phyloP scores from a whole-genome alignment of 805 yeast genomes.

The Yamadazyma phyllophila region DNA sequence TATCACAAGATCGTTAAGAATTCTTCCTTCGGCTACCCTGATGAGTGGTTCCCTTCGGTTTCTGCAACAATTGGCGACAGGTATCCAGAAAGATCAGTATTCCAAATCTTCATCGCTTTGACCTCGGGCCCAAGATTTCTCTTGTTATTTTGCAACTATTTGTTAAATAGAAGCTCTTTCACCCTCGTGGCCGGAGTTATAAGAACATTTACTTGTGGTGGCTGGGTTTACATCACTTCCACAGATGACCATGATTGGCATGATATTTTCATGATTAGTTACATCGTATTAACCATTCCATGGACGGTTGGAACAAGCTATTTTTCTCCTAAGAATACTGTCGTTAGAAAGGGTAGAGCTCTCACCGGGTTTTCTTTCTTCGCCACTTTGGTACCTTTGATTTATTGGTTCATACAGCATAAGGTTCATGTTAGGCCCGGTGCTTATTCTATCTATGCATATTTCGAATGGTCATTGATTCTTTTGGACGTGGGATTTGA shows the following conservation, averaged over 20 bases:
- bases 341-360: conserved; percentile 50
- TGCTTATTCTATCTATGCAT: conserved; percentile 94
- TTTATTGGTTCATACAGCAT: conserved; percentile 89
- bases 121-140: conserved; percentile 92
- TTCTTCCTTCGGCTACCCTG: conserved; percentile 86
- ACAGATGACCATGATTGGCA: conserved; percentile 97
- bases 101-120: conserved; percentile 86
- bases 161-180: conserved; percentile 27
- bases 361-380: conserved; percentile 63
- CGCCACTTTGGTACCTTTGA: conserved; percentile 69
- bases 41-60: conserved; percentile 98
- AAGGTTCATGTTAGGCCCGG: conserved; percentile 85
- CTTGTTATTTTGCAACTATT: conserved; percentile 50
- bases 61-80: conserved; percentile 96
- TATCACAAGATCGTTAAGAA: conserved; percentile 86
- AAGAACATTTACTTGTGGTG: conserved; percentile 96
- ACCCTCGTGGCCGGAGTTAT: conserved; percentile 60
- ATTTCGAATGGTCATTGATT: conserved; percentile 90
- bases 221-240: conserved; percentile 97
- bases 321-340: conserved; percentile 45
- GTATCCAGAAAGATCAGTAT: conserved; percentile 91
- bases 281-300: conserved; percentile 85
- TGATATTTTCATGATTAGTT: conserved; percentile 91
- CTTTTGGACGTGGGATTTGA: conserved; percentile 83
- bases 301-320: conserved; percentile 72